phyloP scores from a whole-genome alignment of 2,329 filamentous ascomycete species.

The Fusarium guadeloupense region DNA sequence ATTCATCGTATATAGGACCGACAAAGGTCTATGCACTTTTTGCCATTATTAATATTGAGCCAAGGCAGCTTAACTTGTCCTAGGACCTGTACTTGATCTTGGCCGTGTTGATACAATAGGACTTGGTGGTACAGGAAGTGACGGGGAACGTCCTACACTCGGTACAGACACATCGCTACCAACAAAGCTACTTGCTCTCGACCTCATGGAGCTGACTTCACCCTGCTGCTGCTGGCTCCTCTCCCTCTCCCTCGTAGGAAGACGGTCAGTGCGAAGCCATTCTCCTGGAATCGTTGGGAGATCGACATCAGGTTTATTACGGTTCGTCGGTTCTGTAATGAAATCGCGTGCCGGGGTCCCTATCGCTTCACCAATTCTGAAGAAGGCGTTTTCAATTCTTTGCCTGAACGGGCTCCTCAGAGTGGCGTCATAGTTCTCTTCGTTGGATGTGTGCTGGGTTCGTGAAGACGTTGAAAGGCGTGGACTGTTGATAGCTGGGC shows the following conservation, averaged over 20 bases:
- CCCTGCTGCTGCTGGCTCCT: background rate
- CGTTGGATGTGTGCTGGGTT: background rate
- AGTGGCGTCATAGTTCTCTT: slow-evolving; percentile 29
- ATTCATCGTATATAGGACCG: too few relatives aligned
- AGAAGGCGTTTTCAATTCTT: slow-evolving; percentile 56
- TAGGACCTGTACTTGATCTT: background rate
- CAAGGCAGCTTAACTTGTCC: background rate
- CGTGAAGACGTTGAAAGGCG: background rate
- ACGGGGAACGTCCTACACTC: background rate
- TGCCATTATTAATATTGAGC: background rate
- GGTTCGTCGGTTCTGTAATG: slow-evolving; percentile 5
- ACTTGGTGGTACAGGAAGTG: slow-evolving; percentile 1
- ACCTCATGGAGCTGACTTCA: background rate
- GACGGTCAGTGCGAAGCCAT: background rate
- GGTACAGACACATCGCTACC: background rate
- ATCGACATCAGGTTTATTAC: background rate
- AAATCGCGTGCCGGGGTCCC: slow-evolving; percentile 58
- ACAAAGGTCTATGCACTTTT: too few relatives aligned
- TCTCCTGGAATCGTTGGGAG: slow-evolving; percentile 19
- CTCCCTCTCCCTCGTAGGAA: background rate
- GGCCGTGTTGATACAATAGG: background rate
- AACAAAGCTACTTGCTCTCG: slow-evolving; percentile 2
- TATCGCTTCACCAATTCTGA: slow-evolving; percentile 55
- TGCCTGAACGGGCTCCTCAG: slow-evolving; percentile 44
- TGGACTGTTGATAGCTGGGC: background rate